Evolutionary conservation across 169 alveolate species (phyloP).

Genomic region (Theileria annulata): DNA sequence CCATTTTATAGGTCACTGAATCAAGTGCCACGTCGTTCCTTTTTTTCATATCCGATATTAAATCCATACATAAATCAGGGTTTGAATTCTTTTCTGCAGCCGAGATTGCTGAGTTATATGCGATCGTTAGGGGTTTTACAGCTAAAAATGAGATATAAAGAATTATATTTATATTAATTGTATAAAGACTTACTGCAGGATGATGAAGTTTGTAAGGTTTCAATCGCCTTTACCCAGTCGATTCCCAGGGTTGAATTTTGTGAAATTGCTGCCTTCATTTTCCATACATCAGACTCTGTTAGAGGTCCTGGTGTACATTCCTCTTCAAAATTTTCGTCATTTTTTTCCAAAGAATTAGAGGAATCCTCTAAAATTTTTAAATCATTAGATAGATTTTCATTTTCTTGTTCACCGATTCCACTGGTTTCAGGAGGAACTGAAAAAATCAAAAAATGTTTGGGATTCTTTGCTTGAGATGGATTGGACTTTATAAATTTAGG

Average conservation of each 20-base stretch:
- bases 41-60: conserved; percentile 55
- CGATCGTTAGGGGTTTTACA: conserved; percentile 52
- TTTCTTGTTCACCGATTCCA: not conserved
- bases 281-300: conserved; percentile 53
- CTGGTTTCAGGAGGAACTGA: not conserved
- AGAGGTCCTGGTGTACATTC: not conserved
- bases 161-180: not conserved
- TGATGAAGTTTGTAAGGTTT: conserved; percentile 53
- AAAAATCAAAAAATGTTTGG: too few species aligned
- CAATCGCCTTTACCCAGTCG: conserved; percentile 55
- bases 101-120: conserved; percentile 64
- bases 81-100: conserved; percentile 62
- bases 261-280: conserved; percentile 51
- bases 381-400: not conserved
- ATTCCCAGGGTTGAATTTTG: conserved; percentile 51
- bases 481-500: not conserved
- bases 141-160: conserved; percentile 22
- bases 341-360: not conserved
- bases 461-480: not conserved
- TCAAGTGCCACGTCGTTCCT: conserved; percentile 30
- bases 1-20: conserved; percentile 54
- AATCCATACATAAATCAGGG: conserved; percentile 26
- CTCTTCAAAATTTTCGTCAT: not conserved
- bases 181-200: conserved; percentile 51
- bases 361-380: not conserved